phyloP scores from a whole-genome alignment of 1,139 yeast genomes.

The Kurtzmaniella quercitrusa region DNA sequence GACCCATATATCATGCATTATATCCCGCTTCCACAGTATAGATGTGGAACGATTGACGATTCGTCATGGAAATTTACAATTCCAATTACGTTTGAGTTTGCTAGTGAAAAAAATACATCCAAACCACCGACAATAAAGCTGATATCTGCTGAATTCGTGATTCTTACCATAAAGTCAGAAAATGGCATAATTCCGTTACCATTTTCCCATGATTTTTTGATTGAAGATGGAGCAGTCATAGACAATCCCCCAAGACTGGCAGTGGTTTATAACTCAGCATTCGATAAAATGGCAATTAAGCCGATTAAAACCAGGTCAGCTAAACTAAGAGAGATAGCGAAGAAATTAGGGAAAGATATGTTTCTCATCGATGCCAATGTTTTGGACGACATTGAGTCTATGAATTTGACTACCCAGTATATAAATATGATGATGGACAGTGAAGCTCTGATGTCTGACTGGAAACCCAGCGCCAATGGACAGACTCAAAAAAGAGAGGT shows the following conservation, averaged over 20 bases:
- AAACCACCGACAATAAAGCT: background rate
- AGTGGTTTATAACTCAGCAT: background rate
- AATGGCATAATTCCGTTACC: background rate
- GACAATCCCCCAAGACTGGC: slow-evolving; percentile 2
- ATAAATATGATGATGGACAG: background rate
- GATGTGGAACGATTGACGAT: slow-evolving; percentile 8
- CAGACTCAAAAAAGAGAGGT: background rate
- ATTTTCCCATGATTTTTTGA: background rate
- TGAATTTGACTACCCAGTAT: background rate
- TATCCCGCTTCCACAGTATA: slow-evolving; percentile 29
- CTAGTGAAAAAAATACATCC: background rate
- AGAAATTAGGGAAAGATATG: background rate
- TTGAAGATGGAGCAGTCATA: background rate
- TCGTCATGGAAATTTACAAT: slow-evolving; percentile 4
- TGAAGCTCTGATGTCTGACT: background rate
- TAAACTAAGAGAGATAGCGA: background rate
- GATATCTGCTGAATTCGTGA: background rate
- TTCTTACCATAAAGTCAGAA: background rate
- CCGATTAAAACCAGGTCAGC: background rate
- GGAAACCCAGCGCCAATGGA: background rate
- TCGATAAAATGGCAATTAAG: background rate
- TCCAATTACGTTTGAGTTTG: background rate
- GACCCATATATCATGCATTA: slow-evolving; percentile 24
- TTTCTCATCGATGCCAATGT: background rate
- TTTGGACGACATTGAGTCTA: background rate